A percentile compares a stretch with the other conserved stretches of the same genome.
Evolutionary conservation across 2,329 filamentous ascomycete species (phyloP).

Genomic region (Colletotrichum salicis): DNA sequence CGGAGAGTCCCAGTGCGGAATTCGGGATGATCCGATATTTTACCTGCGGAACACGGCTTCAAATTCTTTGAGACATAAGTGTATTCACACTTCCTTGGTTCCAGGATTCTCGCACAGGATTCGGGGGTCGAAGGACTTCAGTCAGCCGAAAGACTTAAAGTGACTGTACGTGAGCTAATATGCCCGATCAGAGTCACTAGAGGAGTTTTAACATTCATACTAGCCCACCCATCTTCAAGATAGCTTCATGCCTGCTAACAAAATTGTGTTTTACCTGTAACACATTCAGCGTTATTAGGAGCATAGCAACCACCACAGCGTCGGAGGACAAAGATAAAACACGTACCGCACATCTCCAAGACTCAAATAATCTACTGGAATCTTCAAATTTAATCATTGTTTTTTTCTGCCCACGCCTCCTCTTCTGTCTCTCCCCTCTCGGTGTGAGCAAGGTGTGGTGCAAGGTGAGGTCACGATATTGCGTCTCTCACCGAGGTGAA

Average conservation of each 20-base stretch:
- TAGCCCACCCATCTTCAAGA: not conserved
- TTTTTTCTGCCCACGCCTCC: not conserved
- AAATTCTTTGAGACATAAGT: not conserved
- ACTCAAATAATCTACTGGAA: not conserved
- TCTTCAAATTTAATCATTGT: not conserved
- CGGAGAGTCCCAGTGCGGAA: too few species aligned
- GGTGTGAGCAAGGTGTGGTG: conserved; percentile 5
- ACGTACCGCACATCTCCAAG: not conserved
- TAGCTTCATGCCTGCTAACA: not conserved
- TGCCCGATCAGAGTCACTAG: not conserved
- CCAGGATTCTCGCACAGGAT: not conserved
- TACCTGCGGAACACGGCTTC: not conserved
- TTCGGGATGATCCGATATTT: not conserved
- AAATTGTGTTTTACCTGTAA: not conserved
- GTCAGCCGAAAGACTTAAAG: not conserved
- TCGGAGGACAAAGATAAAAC: not conserved
- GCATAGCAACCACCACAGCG: not conserved
- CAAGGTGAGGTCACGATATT: not conserved
- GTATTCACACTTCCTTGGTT: not conserved
- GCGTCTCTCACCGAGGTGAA: not conserved
- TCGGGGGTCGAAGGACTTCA: not conserved
- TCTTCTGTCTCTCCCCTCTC: not conserved
- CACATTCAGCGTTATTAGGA: not conserved
- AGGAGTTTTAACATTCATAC: not conserved
- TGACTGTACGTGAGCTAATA: not conserved